These are phyloP conservation scores for Aspergillus kassunensis DNA, from an alignment of 495 filamentous ascomycete genomes.

Conservation along the genomic window DNA sequence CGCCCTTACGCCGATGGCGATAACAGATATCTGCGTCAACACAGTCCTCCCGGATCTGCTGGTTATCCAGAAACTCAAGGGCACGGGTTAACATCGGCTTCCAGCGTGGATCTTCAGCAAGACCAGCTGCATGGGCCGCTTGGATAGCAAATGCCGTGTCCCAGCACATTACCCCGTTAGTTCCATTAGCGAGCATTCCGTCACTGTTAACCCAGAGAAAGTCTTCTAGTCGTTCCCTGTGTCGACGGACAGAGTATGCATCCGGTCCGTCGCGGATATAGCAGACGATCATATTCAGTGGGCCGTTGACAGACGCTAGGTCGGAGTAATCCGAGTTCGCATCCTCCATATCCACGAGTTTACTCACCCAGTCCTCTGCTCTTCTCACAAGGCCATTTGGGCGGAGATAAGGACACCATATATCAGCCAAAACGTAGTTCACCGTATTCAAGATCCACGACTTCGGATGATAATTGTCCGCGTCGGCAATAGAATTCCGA, in stretches of 20 bases:
- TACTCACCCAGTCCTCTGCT: neutral
- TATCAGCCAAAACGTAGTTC: slow-evolving; percentile 58
- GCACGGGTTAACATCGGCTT: slow-evolving; percentile 2
- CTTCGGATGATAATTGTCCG: slow-evolving; percentile 4
- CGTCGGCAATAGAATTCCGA: neutral
- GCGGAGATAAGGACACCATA: slow-evolving; percentile 13
- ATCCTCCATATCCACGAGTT: slow-evolving; percentile 1
- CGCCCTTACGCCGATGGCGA: slow-evolving; percentile 1
- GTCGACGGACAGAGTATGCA: neutral
- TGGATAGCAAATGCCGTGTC: slow-evolving; percentile 12
- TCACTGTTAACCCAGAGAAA: slow-evolving; percentile 8
- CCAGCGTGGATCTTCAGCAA: neutral
- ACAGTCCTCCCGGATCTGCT: slow-evolving; percentile 8
- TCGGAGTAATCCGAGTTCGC: slow-evolving; percentile 1
- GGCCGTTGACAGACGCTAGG: slow-evolving; percentile 1
- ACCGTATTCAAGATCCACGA: slow-evolving; percentile 3
- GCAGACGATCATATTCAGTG: slow-evolving; percentile 11
- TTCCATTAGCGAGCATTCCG: slow-evolving; percentile 8
- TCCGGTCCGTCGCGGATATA: slow-evolving; percentile 4
- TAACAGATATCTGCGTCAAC: neutral
- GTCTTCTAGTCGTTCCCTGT: slow-evolving; percentile 4
- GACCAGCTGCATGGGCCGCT: neutral
- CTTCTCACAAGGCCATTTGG: neutral
- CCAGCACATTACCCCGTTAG: slow-evolving; percentile 10
- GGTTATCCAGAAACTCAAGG: slow-evolving; percentile 5